Evolutionary conservation across 169 alveolate genomes (phyloP), one percentile per base, ranked within the genome.

Genomic region (Eimeria falciformis): DNA sequence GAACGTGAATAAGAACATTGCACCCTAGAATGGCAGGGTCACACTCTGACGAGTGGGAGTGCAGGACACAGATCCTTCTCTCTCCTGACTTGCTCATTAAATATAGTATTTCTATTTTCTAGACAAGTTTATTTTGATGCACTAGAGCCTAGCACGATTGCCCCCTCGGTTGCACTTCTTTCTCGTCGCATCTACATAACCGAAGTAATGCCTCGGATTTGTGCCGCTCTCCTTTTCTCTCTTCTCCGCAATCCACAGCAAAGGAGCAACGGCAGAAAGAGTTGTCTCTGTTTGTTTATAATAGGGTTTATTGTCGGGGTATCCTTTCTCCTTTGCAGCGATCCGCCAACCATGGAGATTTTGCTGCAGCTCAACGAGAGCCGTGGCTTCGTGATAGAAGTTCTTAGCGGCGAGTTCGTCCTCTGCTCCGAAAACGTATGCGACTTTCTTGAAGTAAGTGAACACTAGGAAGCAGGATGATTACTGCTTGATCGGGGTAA

Each of bases 281-380:
- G 6, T n/a, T 4, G 78, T 1, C 37, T 27, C 47, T 66, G n/a
- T 40, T 58, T 27, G 27, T 40, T 45, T 46, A 50, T 33, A 14
- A 5, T 46, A n/a, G 79, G 5, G 11, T 73, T 25, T 45, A 50
- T 25, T 11, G 33, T 4, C 33, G 73, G 9, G 73, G 9, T 17
- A 53, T 68, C 25, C 40, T 45, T 87, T 73, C 40, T 87, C 18
- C 27, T 33, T 17, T 23, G 37, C 88, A 91, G 94, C 86, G 94
- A 91, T 27, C 91, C 94, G 2, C 94, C 94, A 37, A 91, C 94
- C 17, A 91, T 91, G 94, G 94, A 91, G 37, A 71, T 91, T 21
- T 33, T 91, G 62, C 86, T 79, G 77, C 94, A 69, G 81, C 87
- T 91, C 69, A 91, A 91, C 47, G 94, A 91, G 56, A 91, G 85